phyloP scores from a whole-genome alignment of 2,329 filamentous ascomycete genomes.

The Paracamarosporium sp. region DNA sequence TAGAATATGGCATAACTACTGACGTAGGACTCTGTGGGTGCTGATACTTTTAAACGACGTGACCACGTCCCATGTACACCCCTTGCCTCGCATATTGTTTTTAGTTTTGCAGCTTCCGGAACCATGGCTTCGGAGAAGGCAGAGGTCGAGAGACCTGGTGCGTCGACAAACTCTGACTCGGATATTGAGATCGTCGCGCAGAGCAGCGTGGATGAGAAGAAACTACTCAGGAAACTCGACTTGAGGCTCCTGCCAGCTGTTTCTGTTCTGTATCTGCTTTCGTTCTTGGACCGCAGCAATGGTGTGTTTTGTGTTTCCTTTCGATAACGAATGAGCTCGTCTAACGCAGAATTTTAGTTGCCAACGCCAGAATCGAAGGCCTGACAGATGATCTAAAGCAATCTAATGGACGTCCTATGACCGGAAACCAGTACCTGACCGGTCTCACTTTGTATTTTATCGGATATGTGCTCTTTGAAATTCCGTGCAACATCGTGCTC shows the following conservation, averaged over 20 bases:
- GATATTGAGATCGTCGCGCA: constrained; percentile 31
- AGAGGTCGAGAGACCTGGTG: constrained; percentile 21
- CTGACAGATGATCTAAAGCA: constrained; percentile 32
- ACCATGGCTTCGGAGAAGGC: constrained; percentile 35
- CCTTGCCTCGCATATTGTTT: background rate
- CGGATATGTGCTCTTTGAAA: constrained; percentile 57
- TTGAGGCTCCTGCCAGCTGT: constrained; percentile 51
- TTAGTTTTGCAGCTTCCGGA: background rate
- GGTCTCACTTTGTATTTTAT: constrained; percentile 72
- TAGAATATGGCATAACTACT: background rate
- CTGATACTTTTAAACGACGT: constrained; percentile 14
- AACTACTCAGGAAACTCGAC: constrained; percentile 64
- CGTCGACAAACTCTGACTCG: constrained; percentile 29
- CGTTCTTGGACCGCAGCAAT: constrained; percentile 47
- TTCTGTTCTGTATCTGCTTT: constrained; percentile 49
- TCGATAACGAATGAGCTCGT: background rate
- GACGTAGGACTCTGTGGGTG: background rate
- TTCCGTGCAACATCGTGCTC: constrained; percentile 68
- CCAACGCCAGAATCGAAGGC: constrained; percentile 56
- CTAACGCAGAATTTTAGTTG: constrained; percentile 27
- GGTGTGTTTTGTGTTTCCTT: constrained; percentile 18
- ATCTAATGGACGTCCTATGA: constrained; percentile 25
- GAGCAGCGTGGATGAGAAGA: constrained; percentile 59
- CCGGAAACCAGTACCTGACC: constrained; percentile 64
- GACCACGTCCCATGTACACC: background rate